Evolutionary conservation across 2,329 filamentous ascomycete species (phyloP).

Genomic region (Bipolaris oryzae): DNA sequence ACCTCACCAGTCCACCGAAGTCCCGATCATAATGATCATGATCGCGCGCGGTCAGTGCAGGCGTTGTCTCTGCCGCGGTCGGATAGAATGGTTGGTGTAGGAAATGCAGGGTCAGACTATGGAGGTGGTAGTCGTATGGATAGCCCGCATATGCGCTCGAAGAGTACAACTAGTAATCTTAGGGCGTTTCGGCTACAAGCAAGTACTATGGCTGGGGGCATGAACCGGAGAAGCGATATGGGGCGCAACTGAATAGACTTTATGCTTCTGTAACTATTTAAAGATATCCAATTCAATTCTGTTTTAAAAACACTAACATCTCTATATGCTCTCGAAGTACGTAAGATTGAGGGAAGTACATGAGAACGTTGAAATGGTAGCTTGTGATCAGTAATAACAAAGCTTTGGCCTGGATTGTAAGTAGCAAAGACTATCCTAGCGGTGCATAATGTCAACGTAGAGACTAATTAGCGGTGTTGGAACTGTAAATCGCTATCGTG

Average conservation of each 20-base stretch:
- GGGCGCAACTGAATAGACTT: background rate
- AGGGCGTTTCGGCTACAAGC: conserved; percentile 4
- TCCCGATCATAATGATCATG: background rate
- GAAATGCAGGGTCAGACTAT: background rate
- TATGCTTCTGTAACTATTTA: background rate
- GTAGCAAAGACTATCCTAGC: no score
- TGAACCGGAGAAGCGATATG: conserved; percentile 3
- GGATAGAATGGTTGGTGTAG: conserved; percentile 2
- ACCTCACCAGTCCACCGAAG: background rate
- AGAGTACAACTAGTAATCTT: conserved; percentile 2
- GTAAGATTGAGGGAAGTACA: no score
- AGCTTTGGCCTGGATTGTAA: no score
- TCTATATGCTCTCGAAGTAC: no score
- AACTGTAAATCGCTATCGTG: no score
- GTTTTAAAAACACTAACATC: no score
- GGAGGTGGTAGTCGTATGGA: background rate
- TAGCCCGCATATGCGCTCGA: background rate
- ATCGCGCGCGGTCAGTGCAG: background rate
- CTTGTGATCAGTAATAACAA: no score
- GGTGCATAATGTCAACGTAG: no score
- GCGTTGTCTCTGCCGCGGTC: background rate
- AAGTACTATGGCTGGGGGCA: conserved; percentile 1
- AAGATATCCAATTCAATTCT: background rate
- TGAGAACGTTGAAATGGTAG: no score
- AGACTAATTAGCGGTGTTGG: no score